These are phyloP conservation scores for Tagetes patula DNA, from an alignment of 129 eudicot species.

Conservation along the genomic window DNA sequence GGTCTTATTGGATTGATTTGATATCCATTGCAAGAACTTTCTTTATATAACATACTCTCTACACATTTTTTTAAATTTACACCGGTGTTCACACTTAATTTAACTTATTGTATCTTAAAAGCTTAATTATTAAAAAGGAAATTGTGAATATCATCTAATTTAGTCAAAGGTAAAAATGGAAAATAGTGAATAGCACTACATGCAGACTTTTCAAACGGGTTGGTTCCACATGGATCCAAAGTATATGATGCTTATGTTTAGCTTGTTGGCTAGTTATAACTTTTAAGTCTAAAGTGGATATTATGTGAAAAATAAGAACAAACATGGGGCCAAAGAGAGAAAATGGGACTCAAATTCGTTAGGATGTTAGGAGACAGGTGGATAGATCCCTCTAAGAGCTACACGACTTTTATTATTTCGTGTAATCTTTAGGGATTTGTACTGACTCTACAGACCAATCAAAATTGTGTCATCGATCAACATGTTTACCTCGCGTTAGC, in stretches of 20 bases:
- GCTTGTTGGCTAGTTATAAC: constrained; percentile 31
- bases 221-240: constrained; percentile 36
- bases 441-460: constrained; percentile 32
- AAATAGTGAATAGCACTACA: constrained; percentile 3
- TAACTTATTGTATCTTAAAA: background rate
- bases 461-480: constrained; percentile 33
- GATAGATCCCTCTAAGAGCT: constrained; percentile 22
- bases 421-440: constrained; percentile 37
- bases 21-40: no score
- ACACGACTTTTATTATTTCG: constrained; percentile 31
- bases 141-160: background rate
- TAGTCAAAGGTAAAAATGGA: background rate
- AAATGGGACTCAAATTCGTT: constrained; percentile 38
- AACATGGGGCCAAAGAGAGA: constrained; percentile 17
- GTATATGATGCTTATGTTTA: constrained; percentile 39
- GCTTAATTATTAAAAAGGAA: background rate
- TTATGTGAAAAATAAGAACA: background rate
- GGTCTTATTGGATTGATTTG: no score
- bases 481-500: constrained; percentile 36
- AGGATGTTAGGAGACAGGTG: constrained; percentile 59
- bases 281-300: constrained; percentile 8
- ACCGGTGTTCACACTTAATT: background rate
- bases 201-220: background rate
- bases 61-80: no score
- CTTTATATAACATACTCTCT: no score